Percentiles rank a stretch among this genome's conserved stretches.
Evolutionary conservation across 2,329 filamentous ascomycete genomes (phyloP).

Genomic region (Pseudocercospora cruenta): DNA sequence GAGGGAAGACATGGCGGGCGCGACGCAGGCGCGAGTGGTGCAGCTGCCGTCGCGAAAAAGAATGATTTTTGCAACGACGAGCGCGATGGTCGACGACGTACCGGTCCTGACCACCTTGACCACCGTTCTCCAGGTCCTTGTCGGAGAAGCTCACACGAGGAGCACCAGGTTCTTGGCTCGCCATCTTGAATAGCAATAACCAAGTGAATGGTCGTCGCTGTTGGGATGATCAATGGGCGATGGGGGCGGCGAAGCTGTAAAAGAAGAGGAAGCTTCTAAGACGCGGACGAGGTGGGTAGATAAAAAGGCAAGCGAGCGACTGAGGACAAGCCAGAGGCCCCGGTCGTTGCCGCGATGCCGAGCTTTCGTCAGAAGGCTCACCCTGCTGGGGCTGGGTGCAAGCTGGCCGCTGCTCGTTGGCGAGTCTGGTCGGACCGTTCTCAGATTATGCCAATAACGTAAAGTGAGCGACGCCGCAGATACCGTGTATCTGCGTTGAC

Average conservation of each 20-base stretch:
- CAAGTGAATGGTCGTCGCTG: slow-evolving; percentile 38
- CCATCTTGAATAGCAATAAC: slow-evolving; percentile 39
- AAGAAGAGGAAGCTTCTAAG: slow-evolving; percentile 18
- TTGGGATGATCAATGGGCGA: slow-evolving; percentile 19
- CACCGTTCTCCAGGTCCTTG: slow-evolving; percentile 45
- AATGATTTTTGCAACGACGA: not conserved
- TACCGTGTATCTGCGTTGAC: slow-evolving; percentile 15
- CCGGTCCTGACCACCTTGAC: slow-evolving; percentile 32
- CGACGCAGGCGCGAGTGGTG: not conserved
- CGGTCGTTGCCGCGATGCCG: slow-evolving; percentile 27
- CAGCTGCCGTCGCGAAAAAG: slow-evolving; percentile 8
- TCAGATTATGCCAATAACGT: slow-evolving; percentile 27
- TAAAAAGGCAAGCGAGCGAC: slow-evolving; percentile 14
- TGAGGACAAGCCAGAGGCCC: slow-evolving; percentile 10
- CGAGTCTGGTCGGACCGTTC: slow-evolving; percentile 25
- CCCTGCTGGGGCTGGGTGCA: not conserved
- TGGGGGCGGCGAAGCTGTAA: slow-evolving; percentile 13
- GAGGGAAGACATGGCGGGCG: not conserved
- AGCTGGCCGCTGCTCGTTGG: slow-evolving; percentile 12
- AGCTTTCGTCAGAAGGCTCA: slow-evolving; percentile 23
- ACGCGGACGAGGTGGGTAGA: slow-evolving; percentile 20
- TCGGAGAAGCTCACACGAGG: slow-evolving; percentile 45
- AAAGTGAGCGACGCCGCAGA: slow-evolving; percentile 16
- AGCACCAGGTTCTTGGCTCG: slow-evolving; percentile 27
- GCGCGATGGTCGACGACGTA: slow-evolving; percentile 16